phyloP scores from a whole-genome alignment of 768 basidiomycete species.

The Mrakia frigida region DNA sequence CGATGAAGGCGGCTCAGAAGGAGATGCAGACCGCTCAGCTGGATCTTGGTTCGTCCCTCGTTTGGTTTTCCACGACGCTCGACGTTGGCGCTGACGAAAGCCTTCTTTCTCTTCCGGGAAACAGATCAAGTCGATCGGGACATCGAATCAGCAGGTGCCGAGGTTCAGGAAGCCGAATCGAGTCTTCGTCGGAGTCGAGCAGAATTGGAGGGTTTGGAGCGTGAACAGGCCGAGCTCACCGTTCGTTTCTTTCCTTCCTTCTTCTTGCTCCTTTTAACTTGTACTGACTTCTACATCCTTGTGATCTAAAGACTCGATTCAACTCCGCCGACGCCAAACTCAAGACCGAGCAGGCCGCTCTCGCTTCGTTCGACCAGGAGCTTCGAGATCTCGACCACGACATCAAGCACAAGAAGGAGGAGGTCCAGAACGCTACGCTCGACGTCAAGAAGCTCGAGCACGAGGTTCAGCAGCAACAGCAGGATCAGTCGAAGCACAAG shows the following conservation, averaged over 20 bases:
- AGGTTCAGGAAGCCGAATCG: slow-evolving; percentile 49
- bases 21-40: slow-evolving; percentile 80
- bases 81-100: not conserved
- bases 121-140: slow-evolving; percentile 78
- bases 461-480: slow-evolving; percentile 57
- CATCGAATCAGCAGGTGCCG: slow-evolving; percentile 52
- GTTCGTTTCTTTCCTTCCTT: slow-evolving; percentile 13
- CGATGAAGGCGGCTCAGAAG: slow-evolving; percentile 80
- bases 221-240: slow-evolving; percentile 60
- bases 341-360: slow-evolving; percentile 76
- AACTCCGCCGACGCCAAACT: slow-evolving; percentile 65
- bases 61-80: not conserved
- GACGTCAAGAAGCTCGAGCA: slow-evolving; percentile 63
- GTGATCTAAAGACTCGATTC: slow-evolving; percentile 47
- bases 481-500: slow-evolving; percentile 58
- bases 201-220: slow-evolving; percentile 46
- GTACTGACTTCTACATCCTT: not conserved
- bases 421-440: slow-evolving; percentile 63
- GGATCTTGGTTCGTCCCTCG: slow-evolving; percentile 66
- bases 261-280: not conserved
- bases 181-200: slow-evolving; percentile 48
- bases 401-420: slow-evolving; percentile 74
- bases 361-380: slow-evolving; percentile 83
- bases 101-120: not conserved
- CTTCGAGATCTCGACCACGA: slow-evolving; percentile 72